A percentile compares a stretch with the other conserved stretches of the same genome.
Conservation (phyloP, 1,284 basidiomycete genomes). For the Vanrija humicola region DNA sequence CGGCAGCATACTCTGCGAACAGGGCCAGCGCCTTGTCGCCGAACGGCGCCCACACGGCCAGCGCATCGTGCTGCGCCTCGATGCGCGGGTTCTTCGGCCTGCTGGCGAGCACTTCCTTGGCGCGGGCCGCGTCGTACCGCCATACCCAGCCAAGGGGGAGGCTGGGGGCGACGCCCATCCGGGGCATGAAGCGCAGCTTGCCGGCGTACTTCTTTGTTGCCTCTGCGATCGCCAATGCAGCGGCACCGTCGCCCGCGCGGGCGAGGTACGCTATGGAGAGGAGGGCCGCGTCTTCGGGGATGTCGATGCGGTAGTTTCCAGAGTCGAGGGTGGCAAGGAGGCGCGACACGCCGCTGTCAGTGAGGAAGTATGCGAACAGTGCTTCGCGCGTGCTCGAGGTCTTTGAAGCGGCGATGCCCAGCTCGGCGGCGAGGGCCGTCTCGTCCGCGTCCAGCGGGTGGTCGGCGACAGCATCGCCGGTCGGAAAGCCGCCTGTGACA, state of each 20-base stretch:
- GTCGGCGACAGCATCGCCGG: not conserved
- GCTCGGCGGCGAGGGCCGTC: not conserved
- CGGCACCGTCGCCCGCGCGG: not conserved
- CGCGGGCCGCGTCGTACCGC: not conserved
- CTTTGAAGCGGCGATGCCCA: not conserved
- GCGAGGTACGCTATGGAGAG: conserved; percentile 4
- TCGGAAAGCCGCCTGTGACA: conserved; percentile 1
- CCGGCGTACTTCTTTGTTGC: conserved; percentile 1
- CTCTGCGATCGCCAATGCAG: conserved; percentile 1
- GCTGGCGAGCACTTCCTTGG: not conserved
- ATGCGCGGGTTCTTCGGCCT: not conserved
- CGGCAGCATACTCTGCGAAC: no score
- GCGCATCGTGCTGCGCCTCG: not conserved
- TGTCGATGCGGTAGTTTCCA: not conserved
- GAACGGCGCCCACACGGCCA: conserved; percentile 6
- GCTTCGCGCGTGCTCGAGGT: not conserved
- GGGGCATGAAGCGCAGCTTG: conserved; percentile 5
- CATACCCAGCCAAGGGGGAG: not conserved
- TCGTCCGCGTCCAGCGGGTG: not conserved
- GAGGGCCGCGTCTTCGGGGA: conserved; percentile 6
- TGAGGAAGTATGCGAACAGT: conserved; percentile 7
- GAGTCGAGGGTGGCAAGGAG: conserved; percentile 1
- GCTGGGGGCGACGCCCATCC: not conserved
- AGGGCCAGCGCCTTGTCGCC: conserved; percentile 2
- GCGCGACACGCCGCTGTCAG: not conserved